phyloP scores from a whole-genome alignment of 179 eudicot species.

The Beta macrorhiza region DNA sequence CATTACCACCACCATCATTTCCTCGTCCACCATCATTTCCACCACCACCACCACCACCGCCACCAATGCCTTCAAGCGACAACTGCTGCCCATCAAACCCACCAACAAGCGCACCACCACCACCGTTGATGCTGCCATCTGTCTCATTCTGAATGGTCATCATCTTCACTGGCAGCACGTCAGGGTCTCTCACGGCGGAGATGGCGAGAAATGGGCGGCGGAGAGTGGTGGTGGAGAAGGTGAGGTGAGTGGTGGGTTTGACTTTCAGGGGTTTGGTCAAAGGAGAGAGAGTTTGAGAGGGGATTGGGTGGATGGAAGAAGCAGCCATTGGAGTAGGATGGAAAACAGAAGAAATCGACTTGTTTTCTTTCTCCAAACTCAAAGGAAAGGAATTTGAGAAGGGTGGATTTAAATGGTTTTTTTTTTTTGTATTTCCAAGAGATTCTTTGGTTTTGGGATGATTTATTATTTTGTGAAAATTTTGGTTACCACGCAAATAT shows the following conservation, averaged over 20 bases:
- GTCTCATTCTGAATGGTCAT: too few relatives aligned
- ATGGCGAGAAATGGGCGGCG: slow-evolving; percentile 28
- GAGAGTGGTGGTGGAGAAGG: not conserved
- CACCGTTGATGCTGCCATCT: not conserved
- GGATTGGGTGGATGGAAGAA: slow-evolving; percentile 20
- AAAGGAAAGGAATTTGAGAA: too few relatives aligned
- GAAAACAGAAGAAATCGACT: not conserved
- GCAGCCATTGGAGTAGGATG: slow-evolving; percentile 30
- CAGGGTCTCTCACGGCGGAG: slow-evolving; percentile 36
- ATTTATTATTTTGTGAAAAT: too few relatives aligned
- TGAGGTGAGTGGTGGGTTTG: not conserved
- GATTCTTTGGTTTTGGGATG: too few relatives aligned
- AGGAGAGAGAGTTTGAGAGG: slow-evolving; percentile 15
- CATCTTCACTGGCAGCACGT: slow-evolving; percentile 36
- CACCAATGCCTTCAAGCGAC: slow-evolving; percentile 53
- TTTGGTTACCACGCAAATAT: too few relatives aligned
- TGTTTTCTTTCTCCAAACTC: too few relatives aligned
- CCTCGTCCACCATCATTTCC: slow-evolving; percentile 33
- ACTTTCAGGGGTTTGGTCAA: slow-evolving; percentile 22
- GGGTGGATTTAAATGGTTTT: too few relatives aligned
- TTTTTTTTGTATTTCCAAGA: too few relatives aligned
- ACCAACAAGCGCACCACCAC: slow-evolving; percentile 39
- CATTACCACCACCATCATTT: slow-evolving; percentile 27
- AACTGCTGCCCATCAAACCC: slow-evolving; percentile 58
- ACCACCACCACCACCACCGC: slow-evolving; percentile 25